Evolutionary conservation across 441 rosid genomes (phyloP).

Genomic region (Mallotus repandus): DNA sequence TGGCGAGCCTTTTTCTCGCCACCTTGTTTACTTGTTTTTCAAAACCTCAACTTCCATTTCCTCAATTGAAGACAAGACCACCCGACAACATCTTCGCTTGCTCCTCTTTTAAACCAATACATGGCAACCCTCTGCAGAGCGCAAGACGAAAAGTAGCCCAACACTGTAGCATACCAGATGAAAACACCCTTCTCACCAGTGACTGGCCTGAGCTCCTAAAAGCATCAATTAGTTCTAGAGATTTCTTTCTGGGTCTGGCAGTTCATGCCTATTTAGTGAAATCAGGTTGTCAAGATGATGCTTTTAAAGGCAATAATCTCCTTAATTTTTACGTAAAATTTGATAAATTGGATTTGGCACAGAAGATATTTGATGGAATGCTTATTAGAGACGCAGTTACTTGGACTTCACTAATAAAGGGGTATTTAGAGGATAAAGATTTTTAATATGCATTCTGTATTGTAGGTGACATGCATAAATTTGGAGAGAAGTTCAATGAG

Average conservation of each 20-base stretch:
- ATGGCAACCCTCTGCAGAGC: neutral
- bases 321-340: slow-evolving; percentile 21
- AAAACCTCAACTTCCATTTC: slow-evolving; percentile 1
- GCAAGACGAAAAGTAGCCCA: neutral
- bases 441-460: slow-evolving; percentile 15
- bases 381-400: slow-evolving; percentile 29
- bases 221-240: slow-evolving; percentile 24
- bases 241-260: slow-evolving; percentile 16
- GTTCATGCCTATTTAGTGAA: slow-evolving; percentile 10
- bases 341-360: slow-evolving; percentile 19
- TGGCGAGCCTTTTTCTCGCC: neutral
- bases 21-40: neutral
- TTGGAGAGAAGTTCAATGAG: slow-evolving; percentile 35
- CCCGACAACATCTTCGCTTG: neutral
- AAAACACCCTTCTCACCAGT: slow-evolving; percentile 11
- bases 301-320: slow-evolving; percentile 32
- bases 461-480: slow-evolving; percentile 22
- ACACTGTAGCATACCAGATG: neutral
- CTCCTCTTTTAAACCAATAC: slow-evolving; percentile 1
- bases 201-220: slow-evolving; percentile 41
- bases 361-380: slow-evolving; percentile 32
- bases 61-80: neutral
- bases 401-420: slow-evolving; percentile 38
- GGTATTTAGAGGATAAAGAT: slow-evolving; percentile 28
- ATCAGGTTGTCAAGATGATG: slow-evolving; percentile 4